These are phyloP conservation scores for Dentipellis sp. DNA, from an alignment of 768 basidiomycete genomes.

Conservation along the genomic window DNA sequence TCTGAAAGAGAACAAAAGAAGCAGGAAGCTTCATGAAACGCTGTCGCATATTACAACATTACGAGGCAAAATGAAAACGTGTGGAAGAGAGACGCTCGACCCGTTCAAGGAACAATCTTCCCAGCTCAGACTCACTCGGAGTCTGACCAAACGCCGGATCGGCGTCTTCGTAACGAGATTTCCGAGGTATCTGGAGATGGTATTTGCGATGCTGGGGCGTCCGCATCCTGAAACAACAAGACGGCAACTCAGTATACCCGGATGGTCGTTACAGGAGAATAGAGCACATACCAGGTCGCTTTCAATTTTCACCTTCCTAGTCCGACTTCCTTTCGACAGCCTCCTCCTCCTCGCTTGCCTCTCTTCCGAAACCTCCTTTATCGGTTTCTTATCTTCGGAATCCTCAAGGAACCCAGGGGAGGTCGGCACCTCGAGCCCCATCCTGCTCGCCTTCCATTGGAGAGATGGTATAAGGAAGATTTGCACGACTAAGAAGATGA, in stretches of 20 bases:
- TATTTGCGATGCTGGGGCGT: neutral
- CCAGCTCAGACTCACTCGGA: neutral
- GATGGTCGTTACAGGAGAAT: neutral
- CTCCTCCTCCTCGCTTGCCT: neutral
- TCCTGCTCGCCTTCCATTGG: slow-evolving; percentile 15
- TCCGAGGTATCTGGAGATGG: slow-evolving; percentile 2
- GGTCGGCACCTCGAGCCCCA: neutral
- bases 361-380: neutral
- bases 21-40: neutral
- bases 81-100: neutral
- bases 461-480: slow-evolving; percentile 23
- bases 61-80: neutral
- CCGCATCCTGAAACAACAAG: slow-evolving; percentile 5
- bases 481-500: slow-evolving; percentile 20
- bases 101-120: neutral
- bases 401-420: neutral
- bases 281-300: slow-evolving; percentile 1
- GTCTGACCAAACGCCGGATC: slow-evolving; percentile 5
- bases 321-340: slow-evolving; percentile 12
- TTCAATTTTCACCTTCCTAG: slow-evolving; percentile 2
- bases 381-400: neutral
- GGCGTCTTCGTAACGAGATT: slow-evolving; percentile 8
- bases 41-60: neutral
- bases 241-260: neutral
- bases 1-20: too few species aligned